Conservation (phyloP, 192 early-diverging fungal genomes). For the Fimicolochytrium jonesii region DNA sequence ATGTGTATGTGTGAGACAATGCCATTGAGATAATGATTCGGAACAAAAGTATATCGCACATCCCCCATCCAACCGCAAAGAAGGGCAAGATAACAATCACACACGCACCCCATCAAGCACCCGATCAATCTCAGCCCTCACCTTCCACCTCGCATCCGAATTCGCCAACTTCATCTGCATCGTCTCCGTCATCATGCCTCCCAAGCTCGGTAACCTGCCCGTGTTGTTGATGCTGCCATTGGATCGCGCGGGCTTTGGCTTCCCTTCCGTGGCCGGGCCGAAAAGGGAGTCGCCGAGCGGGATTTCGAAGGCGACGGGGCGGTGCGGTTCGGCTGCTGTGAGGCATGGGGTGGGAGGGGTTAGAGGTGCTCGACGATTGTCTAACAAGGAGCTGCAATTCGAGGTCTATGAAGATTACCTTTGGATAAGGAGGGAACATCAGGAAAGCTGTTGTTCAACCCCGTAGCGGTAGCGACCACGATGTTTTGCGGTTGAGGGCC, state of each 20-base stretch:
- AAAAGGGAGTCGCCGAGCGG: constrained; percentile 35
- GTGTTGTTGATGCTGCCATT: not conserved
- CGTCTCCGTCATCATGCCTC: constrained; percentile 29
- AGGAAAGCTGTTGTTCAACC: not conserved
- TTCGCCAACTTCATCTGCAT: constrained; percentile 46
- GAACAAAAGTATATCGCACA: too few relatives aligned
- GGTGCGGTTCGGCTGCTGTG: constrained; percentile 10
- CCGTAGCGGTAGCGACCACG: not conserved
- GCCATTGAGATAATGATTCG: not conserved
- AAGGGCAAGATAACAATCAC: not conserved
- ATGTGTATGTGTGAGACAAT: not conserved
- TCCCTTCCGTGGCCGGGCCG: not conserved
- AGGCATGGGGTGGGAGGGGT: too few relatives aligned
- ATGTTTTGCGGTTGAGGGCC: not conserved
- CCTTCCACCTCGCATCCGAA: constrained; percentile 51
- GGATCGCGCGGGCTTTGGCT: constrained; percentile 11
- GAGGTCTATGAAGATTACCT: not conserved
- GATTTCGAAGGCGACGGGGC: constrained; percentile 52
- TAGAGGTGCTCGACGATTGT: too few relatives aligned
- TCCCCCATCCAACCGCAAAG: too few relatives aligned
- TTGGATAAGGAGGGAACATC: not conserved
- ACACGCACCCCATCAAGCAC: constrained; percentile 24
- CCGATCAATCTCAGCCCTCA: constrained; percentile 31
- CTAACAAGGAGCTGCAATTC: not conserved
- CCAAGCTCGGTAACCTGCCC: constrained; percentile 34